These are phyloP conservation scores for Coemansia sp. DNA, from an alignment of 192 early-diverging fungal genomes.

Conservation along the genomic window DNA sequence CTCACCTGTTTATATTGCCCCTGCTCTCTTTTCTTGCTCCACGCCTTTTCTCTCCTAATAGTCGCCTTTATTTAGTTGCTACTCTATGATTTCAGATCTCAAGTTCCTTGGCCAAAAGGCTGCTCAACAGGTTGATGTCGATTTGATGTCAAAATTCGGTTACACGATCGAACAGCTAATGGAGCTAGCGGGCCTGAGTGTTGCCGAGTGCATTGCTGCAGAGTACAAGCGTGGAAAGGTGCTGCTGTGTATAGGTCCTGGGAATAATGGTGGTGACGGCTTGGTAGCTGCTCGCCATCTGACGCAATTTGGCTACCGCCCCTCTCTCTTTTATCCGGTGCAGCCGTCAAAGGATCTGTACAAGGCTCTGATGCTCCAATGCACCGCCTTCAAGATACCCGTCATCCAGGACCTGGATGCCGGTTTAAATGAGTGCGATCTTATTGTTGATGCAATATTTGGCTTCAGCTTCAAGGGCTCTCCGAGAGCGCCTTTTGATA, in stretches of 20 bases:
- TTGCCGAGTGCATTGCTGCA: slow-evolving; percentile 79
- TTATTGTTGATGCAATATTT: slow-evolving; percentile 88
- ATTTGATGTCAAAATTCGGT: slow-evolving; percentile 84
- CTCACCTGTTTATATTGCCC: too few species aligned
- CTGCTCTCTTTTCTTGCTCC: not conserved
- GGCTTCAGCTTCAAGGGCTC: slow-evolving; percentile 87
- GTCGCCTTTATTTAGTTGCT: not conserved
- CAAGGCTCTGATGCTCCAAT: slow-evolving; percentile 71
- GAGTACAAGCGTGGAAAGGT: slow-evolving; percentile 64
- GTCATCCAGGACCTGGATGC: slow-evolving; percentile 52
- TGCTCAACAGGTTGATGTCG: slow-evolving; percentile 67
- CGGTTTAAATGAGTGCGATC: slow-evolving; percentile 53
- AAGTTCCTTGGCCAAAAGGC: slow-evolving; percentile 46
- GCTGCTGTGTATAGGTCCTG: slow-evolving; percentile 76
- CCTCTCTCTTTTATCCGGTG: slow-evolving; percentile 80
- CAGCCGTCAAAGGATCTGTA: slow-evolving; percentile 72
- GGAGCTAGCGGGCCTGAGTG: slow-evolving; percentile 84
- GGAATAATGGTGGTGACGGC: slow-evolving; percentile 98
- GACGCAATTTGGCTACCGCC: slow-evolving; percentile 82
- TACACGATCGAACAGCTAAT: slow-evolving; percentile 88
- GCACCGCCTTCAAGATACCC: slow-evolving; percentile 64
- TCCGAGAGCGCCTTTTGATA: slow-evolving; percentile 71
- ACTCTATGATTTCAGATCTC: not conserved
- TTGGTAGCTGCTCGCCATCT: slow-evolving; percentile 93
- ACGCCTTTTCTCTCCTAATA: not conserved